phyloP scores from a whole-genome alignment of 805 yeast species.

The Komagataella mondaviorum region DNA sequence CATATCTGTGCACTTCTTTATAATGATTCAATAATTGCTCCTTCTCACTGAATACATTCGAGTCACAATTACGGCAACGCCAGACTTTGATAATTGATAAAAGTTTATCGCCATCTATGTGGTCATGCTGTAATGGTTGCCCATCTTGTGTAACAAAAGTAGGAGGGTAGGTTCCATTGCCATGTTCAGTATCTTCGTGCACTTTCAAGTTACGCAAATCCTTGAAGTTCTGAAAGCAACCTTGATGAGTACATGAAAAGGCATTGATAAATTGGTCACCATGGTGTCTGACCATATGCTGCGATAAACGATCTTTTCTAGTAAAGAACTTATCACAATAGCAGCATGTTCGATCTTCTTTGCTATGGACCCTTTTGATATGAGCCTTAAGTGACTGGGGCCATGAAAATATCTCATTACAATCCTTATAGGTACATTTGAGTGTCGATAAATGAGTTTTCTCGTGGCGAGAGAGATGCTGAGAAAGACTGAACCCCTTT shows the following conservation, averaged over 20 bases:
- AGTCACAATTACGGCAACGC: conserved; percentile 47
- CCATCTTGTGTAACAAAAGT: conserved; percentile 65
- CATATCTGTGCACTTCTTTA: conserved; percentile 21
- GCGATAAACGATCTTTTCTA: conserved; percentile 50
- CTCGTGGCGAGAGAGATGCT: conserved; percentile 77
- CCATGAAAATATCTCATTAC: conserved; percentile 56
- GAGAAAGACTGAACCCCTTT: conserved; percentile 69
- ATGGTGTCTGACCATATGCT: conserved; percentile 59
- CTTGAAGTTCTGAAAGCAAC: conserved; percentile 45
- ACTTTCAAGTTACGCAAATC: conserved; percentile 64
- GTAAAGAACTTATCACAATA: conserved; percentile 53
- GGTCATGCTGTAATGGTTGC: conserved; percentile 26
- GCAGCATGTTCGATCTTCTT: conserved; percentile 37
- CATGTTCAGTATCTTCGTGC: conserved; percentile 65
- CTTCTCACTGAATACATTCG: conserved; percentile 37
- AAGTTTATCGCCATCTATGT: conserved; percentile 21
- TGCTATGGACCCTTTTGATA: conserved; percentile 44
- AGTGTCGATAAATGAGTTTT: conserved; percentile 64
- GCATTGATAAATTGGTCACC: conserved; percentile 24
- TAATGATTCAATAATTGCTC: conserved; percentile 46
- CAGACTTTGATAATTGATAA: conserved; percentile 39
- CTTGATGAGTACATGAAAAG: conserved; percentile 48
- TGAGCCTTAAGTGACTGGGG: conserved; percentile 72
- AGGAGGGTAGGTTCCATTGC: conserved; percentile 44
- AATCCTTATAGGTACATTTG: conserved; percentile 44